Evolutionary conservation across 371 early-diverging fungal genomes (phyloP), one percentile per base, ranked within the genome.

Genomic region (Actinomortierella wolfii): DNA sequence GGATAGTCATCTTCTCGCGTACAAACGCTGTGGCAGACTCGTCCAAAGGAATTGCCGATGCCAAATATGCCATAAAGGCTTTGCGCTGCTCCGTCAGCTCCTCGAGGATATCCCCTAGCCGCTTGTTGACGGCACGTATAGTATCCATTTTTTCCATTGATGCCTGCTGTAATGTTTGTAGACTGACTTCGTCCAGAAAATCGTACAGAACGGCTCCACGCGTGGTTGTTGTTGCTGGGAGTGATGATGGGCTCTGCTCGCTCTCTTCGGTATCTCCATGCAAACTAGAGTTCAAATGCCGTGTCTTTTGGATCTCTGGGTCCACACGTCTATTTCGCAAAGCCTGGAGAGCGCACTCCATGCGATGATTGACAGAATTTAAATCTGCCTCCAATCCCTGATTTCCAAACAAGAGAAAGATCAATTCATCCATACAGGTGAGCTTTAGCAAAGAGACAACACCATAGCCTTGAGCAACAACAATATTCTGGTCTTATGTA

Each of bases 1-100:
- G 78, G n/a, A 68, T 43, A 2, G 29, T 54, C 66, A 59, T 68
- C 55, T 79, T 79, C 9, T 71, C 69, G 21, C 64, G 53, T 21
- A 74, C 68, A 55, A 70, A 77, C 15, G 64, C 61, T n/a, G 68
- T 17, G 8, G 73, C 76, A 2, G 76, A 68, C 25, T 79, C 78
- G 54, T 76, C 76, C 15, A 79, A 24, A 15, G 66, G 54, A 46
- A 79, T 77, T 1, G 77, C 59, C 15, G 46, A 59, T 1, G 55
- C 34, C 18, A 66, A 52, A 8, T 71, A 71, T 2, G 44, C 44
- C 29, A 56, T 71, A 45, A 66, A 71, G 2, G 61, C 73, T n/a
- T 52, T 48, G 24, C 73, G 46, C 29, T 61, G 66, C 17, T 42
- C 25, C 1, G 41, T 51, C 28, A 71, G 57, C 42, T 34, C 54